phyloP scores from a whole-genome alignment of 257 asterid genomes.

The Plantago elongata region DNA sequence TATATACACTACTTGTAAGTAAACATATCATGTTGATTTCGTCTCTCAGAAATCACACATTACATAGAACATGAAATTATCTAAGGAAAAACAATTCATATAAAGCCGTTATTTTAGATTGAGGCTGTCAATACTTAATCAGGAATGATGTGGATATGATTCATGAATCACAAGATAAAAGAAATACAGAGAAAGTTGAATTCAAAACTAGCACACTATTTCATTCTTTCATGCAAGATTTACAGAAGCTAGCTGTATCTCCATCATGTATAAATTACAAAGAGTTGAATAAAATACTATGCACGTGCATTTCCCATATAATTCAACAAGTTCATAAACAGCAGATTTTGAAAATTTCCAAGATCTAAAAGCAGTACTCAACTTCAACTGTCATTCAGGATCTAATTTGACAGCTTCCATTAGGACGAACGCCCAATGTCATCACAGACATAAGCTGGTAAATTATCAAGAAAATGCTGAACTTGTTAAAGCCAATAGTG shows the following conservation, averaged over 20 bases:
- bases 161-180: too few relatives aligned
- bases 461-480: background rate
- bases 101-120: too few relatives aligned
- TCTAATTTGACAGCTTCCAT: background rate
- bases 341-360: conserved; percentile 6
- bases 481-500: background rate
- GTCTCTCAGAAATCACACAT: too few relatives aligned
- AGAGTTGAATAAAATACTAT: background rate
- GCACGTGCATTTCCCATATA: background rate
- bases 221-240: background rate
- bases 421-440: too few relatives aligned
- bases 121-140: too few relatives aligned
- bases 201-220: background rate
- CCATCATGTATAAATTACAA: background rate
- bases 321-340: background rate
- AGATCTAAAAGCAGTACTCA: conserved; percentile 3
- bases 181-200: background rate
- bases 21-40: too few relatives aligned
- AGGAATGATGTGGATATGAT: too few relatives aligned
- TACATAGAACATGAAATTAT: too few relatives aligned
- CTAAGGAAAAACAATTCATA: too few relatives aligned
- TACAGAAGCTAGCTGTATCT: background rate
- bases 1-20: too few relatives aligned
- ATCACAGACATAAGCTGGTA: background rate
- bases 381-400: conserved; percentile 2